Conservation (phyloP, 1,139 yeast species). For the Yamadazyma taylorii region DNA sequence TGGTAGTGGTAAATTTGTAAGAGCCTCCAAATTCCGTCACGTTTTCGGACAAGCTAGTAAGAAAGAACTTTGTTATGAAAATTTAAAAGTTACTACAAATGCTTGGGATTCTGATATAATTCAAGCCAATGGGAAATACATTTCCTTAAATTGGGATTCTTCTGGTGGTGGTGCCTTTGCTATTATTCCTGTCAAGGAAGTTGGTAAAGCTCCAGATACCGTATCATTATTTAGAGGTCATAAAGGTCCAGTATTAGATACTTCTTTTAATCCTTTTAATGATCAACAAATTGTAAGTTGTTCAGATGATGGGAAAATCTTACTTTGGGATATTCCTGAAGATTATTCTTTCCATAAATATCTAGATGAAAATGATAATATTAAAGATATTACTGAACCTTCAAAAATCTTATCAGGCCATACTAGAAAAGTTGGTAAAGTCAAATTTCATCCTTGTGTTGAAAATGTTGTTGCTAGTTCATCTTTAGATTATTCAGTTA, state of each 20-base stretch:
- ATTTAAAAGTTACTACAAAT: conserved; percentile 78
- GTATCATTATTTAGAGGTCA: conserved; percentile 95
- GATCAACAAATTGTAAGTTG: conserved; percentile 74
- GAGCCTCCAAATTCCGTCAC: conserved; percentile 95
- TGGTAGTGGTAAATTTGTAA: conserved; percentile 82
- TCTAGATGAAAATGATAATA: conserved; percentile 59
- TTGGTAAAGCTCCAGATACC: conserved; percentile 93
- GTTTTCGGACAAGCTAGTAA: conserved; percentile 92
- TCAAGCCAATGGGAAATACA: conserved; percentile 74
- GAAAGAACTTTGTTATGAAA: conserved; percentile 86
- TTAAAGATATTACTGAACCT: conserved; percentile 69
- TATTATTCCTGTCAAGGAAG: conserved; percentile 79
- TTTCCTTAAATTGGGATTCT: conserved; percentile 89
- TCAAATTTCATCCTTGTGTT: conserved; percentile 87
- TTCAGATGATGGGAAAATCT: conserved; percentile 89
- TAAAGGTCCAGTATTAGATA: conserved; percentile 90
- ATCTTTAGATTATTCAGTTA: conserved; percentile 86
- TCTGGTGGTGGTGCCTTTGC: conserved; percentile 99
- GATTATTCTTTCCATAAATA: conserved; percentile 69
- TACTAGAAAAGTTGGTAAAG: conserved; percentile 90
- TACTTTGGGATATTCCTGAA: conserved; percentile 84
- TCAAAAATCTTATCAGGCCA: conserved; percentile 76
- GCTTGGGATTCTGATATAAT: conserved; percentile 96
- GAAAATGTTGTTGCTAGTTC: conserved; percentile 83
- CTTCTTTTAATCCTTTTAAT: conserved; percentile 91